Evolutionary conservation across 805 yeast species (phyloP).

Genomic region (Metschnikowia peoriensis): DNA sequence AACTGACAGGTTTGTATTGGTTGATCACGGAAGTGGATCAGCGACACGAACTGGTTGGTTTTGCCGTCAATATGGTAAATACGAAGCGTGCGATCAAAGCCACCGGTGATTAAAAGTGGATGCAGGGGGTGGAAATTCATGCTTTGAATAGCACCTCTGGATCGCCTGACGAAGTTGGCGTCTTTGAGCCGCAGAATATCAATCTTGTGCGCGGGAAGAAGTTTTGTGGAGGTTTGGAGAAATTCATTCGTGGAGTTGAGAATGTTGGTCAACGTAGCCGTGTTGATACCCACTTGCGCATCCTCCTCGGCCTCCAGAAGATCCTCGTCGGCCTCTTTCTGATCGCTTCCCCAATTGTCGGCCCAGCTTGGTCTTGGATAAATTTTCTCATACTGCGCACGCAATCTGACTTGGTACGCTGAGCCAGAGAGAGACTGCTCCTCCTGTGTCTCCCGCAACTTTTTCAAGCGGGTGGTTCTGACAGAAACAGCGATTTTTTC

Average conservation of each 20-base stretch:
- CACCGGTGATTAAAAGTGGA: conserved; percentile 85
- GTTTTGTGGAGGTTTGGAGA: conserved; percentile 43
- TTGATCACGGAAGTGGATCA: conserved; percentile 72
- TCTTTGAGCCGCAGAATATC: conserved; percentile 84
- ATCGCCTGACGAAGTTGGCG: conserved; percentile 68
- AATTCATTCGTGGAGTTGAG: conserved; percentile 36
- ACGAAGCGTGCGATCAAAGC: conserved; percentile 85
- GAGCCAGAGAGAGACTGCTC: conserved; percentile 57
- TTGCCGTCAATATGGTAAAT: conserved; percentile 91
- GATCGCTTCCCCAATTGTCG: conserved; percentile 39
- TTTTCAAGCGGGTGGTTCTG: conserved; percentile 58
- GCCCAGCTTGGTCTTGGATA: conserved; percentile 91
- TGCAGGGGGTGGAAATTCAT: conserved; percentile 80
- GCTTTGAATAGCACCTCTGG: conserved; percentile 82
- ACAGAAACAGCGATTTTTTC: conserved; percentile 67
- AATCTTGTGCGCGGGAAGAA: conserved; percentile 67
- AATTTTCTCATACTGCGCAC: conserved; percentile 68
- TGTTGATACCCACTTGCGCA: conserved; percentile 20
- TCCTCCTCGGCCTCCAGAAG: conserved; percentile 25
- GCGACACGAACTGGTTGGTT: conserved; percentile 73
- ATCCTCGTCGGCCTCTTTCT: conserved; percentile 23
- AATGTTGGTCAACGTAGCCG: conserved; percentile 33
- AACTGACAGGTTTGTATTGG: conserved; percentile 80
- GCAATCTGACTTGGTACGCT: conserved; percentile 59
- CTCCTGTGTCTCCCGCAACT: conserved; percentile 60